Evolutionary conservation across 306 rosid species (phyloP).

Genomic region (Vigna mungo): DNA sequence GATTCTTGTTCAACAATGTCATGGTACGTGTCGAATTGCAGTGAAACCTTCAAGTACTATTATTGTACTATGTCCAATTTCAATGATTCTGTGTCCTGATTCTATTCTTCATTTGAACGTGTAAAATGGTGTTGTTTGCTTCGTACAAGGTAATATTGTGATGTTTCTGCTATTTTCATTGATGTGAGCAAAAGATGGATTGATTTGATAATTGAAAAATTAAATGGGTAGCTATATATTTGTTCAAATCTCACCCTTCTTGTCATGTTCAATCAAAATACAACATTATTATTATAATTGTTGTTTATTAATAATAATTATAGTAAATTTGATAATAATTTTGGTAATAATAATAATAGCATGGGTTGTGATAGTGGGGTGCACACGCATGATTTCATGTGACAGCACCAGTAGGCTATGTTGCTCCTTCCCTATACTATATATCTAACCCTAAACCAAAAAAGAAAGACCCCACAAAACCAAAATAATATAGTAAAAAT

Average conservation of each 20-base stretch:
- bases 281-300: too few species aligned
- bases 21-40: slow-evolving; percentile 37
- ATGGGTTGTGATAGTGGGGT: slow-evolving; percentile 65
- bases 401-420: slow-evolving; percentile 46
- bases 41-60: slow-evolving; percentile 2
- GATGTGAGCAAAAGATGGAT: slow-evolving; percentile 29
- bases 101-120: slow-evolving; percentile 20
- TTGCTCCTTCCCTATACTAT: slow-evolving; percentile 38
- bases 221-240: neutral
- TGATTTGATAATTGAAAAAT: slow-evolving; percentile 35
- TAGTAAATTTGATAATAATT: too few species aligned
- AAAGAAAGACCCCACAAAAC: neutral
- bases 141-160: neutral
- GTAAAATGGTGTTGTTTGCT: slow-evolving; percentile 22
- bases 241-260: slow-evolving; percentile 18
- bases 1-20: slow-evolving; percentile 41
- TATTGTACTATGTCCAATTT: slow-evolving; percentile 9
- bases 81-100: slow-evolving; percentile 36
- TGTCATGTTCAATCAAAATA: neutral
- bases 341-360: too few species aligned
- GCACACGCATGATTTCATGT: slow-evolving; percentile 54
- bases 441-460: slow-evolving; percentile 27
- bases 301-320: too few species aligned
- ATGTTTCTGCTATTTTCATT: slow-evolving; percentile 40
- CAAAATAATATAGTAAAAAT: neutral